A percentile compares a stretch with the other conserved stretches of the same genome.
Conservation (phyloP, 2,329 filamentous ascomycete genomes). For the Nigrospora osmanthi region DNA sequence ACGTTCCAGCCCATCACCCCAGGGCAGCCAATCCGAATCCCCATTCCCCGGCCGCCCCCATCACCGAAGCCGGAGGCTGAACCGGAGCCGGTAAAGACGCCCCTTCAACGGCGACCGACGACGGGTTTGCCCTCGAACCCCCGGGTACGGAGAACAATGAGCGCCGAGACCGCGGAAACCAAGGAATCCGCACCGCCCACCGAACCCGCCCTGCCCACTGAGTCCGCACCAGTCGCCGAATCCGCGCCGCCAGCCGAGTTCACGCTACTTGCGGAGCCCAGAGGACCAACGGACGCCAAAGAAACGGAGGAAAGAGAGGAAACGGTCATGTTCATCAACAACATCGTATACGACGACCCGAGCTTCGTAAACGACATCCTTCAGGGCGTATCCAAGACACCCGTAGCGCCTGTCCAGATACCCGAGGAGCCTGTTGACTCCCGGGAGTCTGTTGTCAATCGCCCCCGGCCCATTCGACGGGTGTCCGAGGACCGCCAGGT, state of each 20-base stretch:
- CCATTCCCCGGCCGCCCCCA: slow-evolving; percentile 21
- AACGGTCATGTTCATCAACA: slow-evolving; percentile 48
- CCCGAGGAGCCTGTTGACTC: slow-evolving; percentile 10
- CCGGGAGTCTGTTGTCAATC: slow-evolving; percentile 38
- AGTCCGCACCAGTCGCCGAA: neutral
- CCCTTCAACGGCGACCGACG: slow-evolving; percentile 34
- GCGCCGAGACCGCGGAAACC: slow-evolving; percentile 16
- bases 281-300: neutral
- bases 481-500: slow-evolving; percentile 36
- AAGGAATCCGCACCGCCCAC: slow-evolving; percentile 15
- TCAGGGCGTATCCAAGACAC: slow-evolving; percentile 28
- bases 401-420: neutral
- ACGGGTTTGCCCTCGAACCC: slow-evolving; percentile 42
- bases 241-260: neutral
- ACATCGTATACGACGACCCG: slow-evolving; percentile 48
- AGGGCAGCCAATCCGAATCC: slow-evolving; percentile 20
- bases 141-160: slow-evolving; percentile 21
- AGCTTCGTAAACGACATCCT: slow-evolving; percentile 40
- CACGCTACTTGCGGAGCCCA: no score
- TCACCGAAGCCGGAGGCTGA: slow-evolving; percentile 19
- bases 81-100: slow-evolving; percentile 26
- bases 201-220: neutral
- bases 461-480: slow-evolving; percentile 48
- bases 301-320: slow-evolving; percentile 25
- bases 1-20: slow-evolving; percentile 17